Conservation (phyloP, 2,329 filamentous ascomycete genomes). For the Xylariaceae sp. region DNA sequence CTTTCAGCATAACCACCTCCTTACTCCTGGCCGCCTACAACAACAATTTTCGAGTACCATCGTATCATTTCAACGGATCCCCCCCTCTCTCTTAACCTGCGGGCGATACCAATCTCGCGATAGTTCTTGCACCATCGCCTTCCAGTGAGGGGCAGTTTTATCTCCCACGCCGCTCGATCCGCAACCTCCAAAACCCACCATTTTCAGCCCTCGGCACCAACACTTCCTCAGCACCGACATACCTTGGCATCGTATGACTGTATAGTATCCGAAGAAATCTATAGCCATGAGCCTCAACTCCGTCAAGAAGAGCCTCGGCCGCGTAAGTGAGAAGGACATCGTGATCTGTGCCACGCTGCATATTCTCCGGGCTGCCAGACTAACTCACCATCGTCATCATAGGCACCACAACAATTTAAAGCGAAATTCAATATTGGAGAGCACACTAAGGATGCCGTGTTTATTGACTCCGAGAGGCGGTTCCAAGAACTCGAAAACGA, state of each 20-base stretch:
- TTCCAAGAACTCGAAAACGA: conserved; percentile 93
- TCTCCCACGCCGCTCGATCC: no score
- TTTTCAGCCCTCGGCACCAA: neutral
- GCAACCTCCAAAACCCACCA: no score
- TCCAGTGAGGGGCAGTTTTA: no score
- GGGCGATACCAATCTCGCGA: no score
- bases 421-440: conserved; percentile 93
- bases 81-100: no score
- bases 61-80: no score
- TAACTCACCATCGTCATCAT: conserved; percentile 4
- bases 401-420: conserved; percentile 90
- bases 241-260: neutral
- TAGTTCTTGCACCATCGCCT: no score
- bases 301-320: conserved; percentile 81
- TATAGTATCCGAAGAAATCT: neutral
- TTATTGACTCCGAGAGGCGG: conserved; percentile 87
- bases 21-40: no score
- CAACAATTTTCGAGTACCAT: no score
- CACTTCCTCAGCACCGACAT: neutral
- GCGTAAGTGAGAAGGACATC: conserved; percentile 53
- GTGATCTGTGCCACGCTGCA: neutral
- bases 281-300: conserved; percentile 89
- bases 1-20: neutral
- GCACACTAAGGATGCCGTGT: conserved; percentile 90
- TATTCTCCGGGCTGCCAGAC: neutral